A percentile compares a stretch with the other conserved stretches of the same genome.
These are phyloP conservation scores for Trametes polyzona DNA, from an alignment of 1,284 basidiomycete species.

Conservation along the genomic window DNA sequence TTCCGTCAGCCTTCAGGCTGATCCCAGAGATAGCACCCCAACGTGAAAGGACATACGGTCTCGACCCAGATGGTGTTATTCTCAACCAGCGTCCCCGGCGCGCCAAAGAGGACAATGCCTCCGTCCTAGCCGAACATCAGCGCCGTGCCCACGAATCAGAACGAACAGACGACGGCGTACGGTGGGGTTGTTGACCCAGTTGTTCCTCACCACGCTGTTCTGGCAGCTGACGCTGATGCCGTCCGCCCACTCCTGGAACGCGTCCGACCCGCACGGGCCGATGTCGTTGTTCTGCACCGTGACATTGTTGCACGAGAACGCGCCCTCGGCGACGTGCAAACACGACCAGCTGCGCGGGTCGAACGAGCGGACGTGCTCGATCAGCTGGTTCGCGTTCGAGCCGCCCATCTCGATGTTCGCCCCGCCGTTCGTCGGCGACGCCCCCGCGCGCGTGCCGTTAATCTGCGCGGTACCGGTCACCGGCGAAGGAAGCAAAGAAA, in stretches of 20 bases:
- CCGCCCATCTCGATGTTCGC: slow-evolving; percentile 83
- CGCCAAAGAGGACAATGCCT: slow-evolving; percentile 84
- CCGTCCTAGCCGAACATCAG: slow-evolving; percentile 53
- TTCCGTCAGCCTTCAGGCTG: background rate
- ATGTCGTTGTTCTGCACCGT: slow-evolving; percentile 82
- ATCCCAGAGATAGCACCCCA: background rate
- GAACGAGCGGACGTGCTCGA: slow-evolving; percentile 73
- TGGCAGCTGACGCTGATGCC: slow-evolving; percentile 81
- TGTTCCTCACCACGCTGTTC: slow-evolving; percentile 69
- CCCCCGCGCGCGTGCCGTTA: slow-evolving; percentile 63
- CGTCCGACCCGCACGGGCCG: slow-evolving; percentile 71
- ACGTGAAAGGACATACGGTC: slow-evolving; percentile 47
- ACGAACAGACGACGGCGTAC: slow-evolving; percentile 17
- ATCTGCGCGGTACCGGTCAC: too few relatives aligned
- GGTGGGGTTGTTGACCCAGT: slow-evolving; percentile 74
- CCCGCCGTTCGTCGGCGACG: slow-evolving; percentile 57
- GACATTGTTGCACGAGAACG: slow-evolving; percentile 63
- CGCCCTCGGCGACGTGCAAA: slow-evolving; percentile 70
- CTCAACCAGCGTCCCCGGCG: slow-evolving; percentile 75
- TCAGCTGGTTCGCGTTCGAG: slow-evolving; percentile 62
- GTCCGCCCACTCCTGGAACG: slow-evolving; percentile 80
- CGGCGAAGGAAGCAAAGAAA: too few relatives aligned
- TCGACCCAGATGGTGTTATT: slow-evolving; percentile 77
- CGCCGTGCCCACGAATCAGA: background rate
- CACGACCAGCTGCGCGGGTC: slow-evolving; percentile 79